Base-by-base conservation (phyloP, 352 stramenopile species). In the Phytophthora hibernalis region DNA sequence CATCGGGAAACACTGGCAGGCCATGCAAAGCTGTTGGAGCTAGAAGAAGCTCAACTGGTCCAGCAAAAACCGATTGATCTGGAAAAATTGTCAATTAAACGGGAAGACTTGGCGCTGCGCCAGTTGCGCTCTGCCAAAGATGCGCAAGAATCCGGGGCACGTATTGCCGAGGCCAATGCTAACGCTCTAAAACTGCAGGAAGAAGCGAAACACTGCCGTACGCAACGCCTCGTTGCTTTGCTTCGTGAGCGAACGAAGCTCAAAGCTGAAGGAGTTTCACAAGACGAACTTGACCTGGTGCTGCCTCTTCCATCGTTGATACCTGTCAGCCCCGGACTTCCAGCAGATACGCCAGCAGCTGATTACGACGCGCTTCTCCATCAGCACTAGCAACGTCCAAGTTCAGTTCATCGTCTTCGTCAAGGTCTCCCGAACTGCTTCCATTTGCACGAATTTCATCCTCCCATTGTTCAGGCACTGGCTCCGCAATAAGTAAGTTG, bases 331-430 rank as follows among this genome's bases (percentile, higher is more conserved):
- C 33, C 16, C 54, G 40, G 9, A 47, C 20, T 37, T 53, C 42
- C 18, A 61, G 28, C 18, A 61, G 16, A 20, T 61, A 53, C n/a
- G 42, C 54, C 18, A 61, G 16, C 26, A 44, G 20, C 20, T 61
- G 54, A 16, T 37, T 61, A 13, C 42, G 26, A 26, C 54, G 54
- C 11, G 10, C 54, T 15, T 61, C 54, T 5, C 54, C 54, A 20
- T 28, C 28, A 22, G 42, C 26, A 16, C n/a, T 37, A 37, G 15
- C 21, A 61, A 61, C 28, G 16, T 12, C n/a, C 18, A 48, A 45
- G 54, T 53, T 53, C 30, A 61, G 18, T 37, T 48, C 54, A 31
- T 54, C 54, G 7, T 35, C 42, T 43, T 54, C 48, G 13, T 54
- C 48, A 24, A 54, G 28, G 7, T 54, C 16, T 16, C 48, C 48